A percentile compares a stretch with the other conserved stretches of the same genome.
phyloP scores from a whole-genome alignment of 208 protist species.

The Leptomonas pyrrhocoris region DNA sequence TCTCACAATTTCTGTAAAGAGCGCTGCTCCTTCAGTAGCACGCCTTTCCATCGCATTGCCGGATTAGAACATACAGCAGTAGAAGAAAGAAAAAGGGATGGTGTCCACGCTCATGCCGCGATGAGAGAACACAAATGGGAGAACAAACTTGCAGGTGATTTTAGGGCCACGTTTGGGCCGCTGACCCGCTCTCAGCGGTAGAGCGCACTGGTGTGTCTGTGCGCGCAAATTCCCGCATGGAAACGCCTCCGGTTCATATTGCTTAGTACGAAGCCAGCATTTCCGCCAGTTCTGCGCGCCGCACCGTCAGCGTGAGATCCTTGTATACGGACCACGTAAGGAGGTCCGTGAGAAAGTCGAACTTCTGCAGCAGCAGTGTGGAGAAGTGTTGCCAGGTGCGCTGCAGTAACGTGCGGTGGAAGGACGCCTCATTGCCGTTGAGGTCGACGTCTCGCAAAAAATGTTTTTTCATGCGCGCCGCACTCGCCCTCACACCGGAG shows the following conservation, averaged over 20 bases:
- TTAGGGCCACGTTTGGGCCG: too few relatives aligned
- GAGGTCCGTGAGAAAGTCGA: constrained; percentile 65
- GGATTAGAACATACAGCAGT: too few relatives aligned
- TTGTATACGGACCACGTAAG: constrained; percentile 64
- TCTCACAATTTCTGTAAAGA: too few relatives aligned
- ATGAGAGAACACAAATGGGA: too few relatives aligned
- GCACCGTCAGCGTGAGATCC: constrained; percentile 44
- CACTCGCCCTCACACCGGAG: constrained; percentile 61
- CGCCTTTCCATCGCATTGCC: too few relatives aligned
- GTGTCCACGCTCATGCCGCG: too few relatives aligned
- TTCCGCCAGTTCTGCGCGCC: constrained; percentile 40
- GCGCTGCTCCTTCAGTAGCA: too few relatives aligned
- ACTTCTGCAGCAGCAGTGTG: constrained; percentile 70
- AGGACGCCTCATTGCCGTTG: constrained; percentile 62
- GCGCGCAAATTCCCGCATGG: neutral
- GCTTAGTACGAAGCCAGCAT: constrained; percentile 55
- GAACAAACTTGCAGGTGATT: too few relatives aligned
- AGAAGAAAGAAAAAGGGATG: too few relatives aligned
- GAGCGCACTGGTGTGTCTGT: too few relatives aligned
- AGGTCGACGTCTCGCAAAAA: constrained; percentile 75
- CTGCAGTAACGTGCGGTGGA: constrained; percentile 83
- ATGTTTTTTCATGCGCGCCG: constrained; percentile 81
- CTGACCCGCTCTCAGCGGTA: too few relatives aligned
- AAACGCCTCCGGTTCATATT: neutral
- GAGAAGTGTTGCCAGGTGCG: constrained; percentile 84